Evolutionary conservation across 371 early-diverging fungal genomes (phyloP), one percentile per base, ranked within the genome.

Genomic region (Mucor indicus): DNA sequence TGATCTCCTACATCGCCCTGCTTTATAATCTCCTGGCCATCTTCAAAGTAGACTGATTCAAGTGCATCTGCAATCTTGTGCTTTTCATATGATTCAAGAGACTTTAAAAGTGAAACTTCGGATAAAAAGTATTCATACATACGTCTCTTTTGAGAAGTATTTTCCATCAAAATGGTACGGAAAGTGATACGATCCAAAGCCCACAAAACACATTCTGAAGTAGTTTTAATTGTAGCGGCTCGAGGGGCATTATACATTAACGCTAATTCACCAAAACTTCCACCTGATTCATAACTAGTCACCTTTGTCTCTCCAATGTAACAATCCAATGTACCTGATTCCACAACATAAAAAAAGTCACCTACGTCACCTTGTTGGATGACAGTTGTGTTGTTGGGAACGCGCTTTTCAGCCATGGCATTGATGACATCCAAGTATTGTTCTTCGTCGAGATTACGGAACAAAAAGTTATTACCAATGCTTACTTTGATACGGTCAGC

Each of bases 321-420:
- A 29, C 96, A 90, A 49, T 96, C 94, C 64, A 98, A 84, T 11
- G 85, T 77, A 32, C 99, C 99, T 17, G 77, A 77, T 60, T 96
- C 97, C 29, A 96, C 95, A 13, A 96, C 86, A 67, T 97, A 98
- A 66, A 98, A 96, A 71, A 76, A 95, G 76, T 94, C 96, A 31
- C 96, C 98, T 12, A 90, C 87, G 30, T 84, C 97, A 33, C 96
- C 98, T 68, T 98, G 97, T 29, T 76, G 81, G 50, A 97, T 96
- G 22, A 98, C 83, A 44, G 75, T 79, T 56, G 86, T 90, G 19
- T 86, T 89, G 24, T 75, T 37, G 23, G 50, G 24, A 23, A 93
- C 86, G 6, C 15, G 23, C 13, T 33, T 45, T 66, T 95, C 96
- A 29, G 82, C 80, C 95, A 96, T 94, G 12, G 95, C 95, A 56